Percentiles rank a stretch among this genome's conserved stretches.
These are phyloP conservation scores for Penicillium daleae DNA, from an alignment of 495 filamentous ascomycete genomes.

Conservation along the genomic window DNA sequence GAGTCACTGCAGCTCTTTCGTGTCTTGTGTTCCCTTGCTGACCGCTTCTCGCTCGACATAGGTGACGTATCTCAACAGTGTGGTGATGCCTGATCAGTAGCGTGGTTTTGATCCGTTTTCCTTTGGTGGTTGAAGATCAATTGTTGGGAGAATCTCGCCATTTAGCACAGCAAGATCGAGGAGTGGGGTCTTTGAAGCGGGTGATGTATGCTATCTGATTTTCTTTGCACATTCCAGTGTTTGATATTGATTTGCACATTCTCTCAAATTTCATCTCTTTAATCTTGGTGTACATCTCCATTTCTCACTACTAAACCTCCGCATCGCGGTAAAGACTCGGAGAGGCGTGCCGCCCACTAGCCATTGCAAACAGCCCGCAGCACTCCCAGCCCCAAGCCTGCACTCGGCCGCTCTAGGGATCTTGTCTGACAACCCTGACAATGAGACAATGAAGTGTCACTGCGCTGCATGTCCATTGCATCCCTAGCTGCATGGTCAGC, in stretches of 20 bases:
- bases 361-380: neutral
- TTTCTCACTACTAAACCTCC: neutral
- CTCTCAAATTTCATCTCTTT: neutral
- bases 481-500: constrained; percentile 8
- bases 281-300: neutral
- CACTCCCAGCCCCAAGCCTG: neutral
- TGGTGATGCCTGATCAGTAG: constrained; percentile 65
- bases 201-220: constrained; percentile 5
- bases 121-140: neutral
- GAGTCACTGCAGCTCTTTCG: constrained; percentile 1
- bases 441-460: constrained; percentile 3
- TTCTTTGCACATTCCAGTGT: neutral
- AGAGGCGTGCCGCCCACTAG: neutral
- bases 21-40: constrained; percentile 22
- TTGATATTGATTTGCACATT: constrained; percentile 4
- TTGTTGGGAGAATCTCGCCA: neutral
- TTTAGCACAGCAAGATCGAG: neutral
- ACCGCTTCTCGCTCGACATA: constrained; percentile 39
- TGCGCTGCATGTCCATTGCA: constrained; percentile 7
- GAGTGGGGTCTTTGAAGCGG: neutral
- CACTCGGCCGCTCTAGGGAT: constrained; percentile 5
- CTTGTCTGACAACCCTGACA: neutral
- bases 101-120: constrained; percentile 5
- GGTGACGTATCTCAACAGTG: constrained; percentile 65
- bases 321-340: neutral